Evolutionary conservation across 257 asterid species (phyloP).

Genomic region (Plantago major): DNA sequence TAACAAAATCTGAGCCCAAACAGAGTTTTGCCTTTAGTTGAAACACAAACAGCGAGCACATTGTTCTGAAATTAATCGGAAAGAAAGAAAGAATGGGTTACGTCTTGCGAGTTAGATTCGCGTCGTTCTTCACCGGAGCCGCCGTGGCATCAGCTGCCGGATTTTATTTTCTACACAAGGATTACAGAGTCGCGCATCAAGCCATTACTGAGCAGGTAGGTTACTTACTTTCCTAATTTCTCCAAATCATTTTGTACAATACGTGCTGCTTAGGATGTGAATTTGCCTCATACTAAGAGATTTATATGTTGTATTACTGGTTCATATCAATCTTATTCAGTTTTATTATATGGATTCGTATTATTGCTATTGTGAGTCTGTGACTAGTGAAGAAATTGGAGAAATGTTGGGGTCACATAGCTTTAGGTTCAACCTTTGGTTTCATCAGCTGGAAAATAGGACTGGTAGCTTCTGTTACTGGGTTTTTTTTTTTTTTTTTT

Average conservation of each 20-base stretch:
- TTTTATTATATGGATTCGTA: too few relatives aligned
- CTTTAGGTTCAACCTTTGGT: too few relatives aligned
- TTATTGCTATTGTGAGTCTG: too few relatives aligned
- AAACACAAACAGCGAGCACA: too few relatives aligned
- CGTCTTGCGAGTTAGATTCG: conserved; percentile 73
- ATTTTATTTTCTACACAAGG: conserved; percentile 64
- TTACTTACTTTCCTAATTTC: background rate
- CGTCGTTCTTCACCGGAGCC: conserved; percentile 87
- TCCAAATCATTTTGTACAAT: background rate
- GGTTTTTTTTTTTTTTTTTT: too few relatives aligned
- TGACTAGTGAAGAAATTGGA: too few relatives aligned
- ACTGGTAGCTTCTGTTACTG: too few relatives aligned
- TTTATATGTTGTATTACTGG: too few relatives aligned
- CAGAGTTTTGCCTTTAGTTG: too few relatives aligned
- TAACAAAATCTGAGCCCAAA: background rate
- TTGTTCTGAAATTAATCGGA: background rate
- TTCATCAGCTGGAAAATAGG: too few relatives aligned
- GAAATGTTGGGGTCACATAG: too few relatives aligned
- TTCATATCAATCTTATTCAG: too few relatives aligned
- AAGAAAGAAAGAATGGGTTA: conserved; percentile 64
- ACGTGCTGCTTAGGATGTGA: background rate
- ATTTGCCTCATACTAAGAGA: background rate
- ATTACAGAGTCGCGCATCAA: conserved; percentile 65
- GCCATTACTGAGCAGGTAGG: conserved; percentile 67
- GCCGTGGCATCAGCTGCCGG: conserved; percentile 81